Evolutionary conservation across 768 basidiomycete species (phyloP).

Genomic region (Psilocybe subaeruginosa): DNA sequence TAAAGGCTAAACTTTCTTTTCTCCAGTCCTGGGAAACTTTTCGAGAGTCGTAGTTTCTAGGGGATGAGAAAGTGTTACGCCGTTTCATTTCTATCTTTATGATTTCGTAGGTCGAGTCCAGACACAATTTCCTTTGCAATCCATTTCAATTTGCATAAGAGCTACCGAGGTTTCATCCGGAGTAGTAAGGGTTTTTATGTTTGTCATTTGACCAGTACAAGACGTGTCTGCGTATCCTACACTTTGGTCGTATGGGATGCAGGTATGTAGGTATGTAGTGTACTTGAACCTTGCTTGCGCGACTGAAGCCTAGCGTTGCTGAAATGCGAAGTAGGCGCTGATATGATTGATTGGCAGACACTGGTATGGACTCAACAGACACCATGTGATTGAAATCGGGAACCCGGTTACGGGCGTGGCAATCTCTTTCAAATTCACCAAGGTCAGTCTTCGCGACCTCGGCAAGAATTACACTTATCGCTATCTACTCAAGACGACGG

Average conservation of each 20-base stretch:
- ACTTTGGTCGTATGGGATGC: neutral
- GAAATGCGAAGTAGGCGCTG: neutral
- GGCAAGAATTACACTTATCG: neutral
- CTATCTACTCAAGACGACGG: neutral
- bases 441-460: neutral
- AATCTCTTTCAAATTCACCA: neutral
- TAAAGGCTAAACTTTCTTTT: too few relatives aligned
- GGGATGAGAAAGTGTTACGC: too few relatives aligned
- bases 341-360: slow-evolving; percentile 1
- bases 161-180: too few relatives aligned
- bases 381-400: neutral
- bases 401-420: neutral
- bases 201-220: too few relatives aligned
- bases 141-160: too few relatives aligned
- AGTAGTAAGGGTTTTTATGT: too few relatives aligned
- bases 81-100: too few relatives aligned
- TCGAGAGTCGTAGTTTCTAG: too few relatives aligned
- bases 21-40: too few relatives aligned
- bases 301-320: neutral
- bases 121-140: too few relatives aligned
- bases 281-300: neutral
- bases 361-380: neutral
- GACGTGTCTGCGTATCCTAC: too few relatives aligned
- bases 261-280: neutral
- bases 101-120: too few relatives aligned